These are phyloP conservation scores for Auriscalpium vulgare DNA, from an alignment of 768 basidiomycete species.

Conservation along the genomic window DNA sequence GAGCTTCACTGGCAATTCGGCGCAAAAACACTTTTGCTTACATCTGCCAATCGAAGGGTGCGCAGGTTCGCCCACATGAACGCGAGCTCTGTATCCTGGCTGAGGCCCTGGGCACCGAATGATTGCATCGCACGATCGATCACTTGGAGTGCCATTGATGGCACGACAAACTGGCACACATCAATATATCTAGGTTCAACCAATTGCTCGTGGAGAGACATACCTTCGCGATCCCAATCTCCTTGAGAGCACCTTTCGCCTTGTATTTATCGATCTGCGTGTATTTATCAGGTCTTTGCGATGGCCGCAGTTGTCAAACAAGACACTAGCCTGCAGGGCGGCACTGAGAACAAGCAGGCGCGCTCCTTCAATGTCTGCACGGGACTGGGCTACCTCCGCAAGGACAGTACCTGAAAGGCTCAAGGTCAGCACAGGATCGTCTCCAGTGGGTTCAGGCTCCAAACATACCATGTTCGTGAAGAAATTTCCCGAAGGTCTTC, in stretches of 20 bases:
- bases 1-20: neutral
- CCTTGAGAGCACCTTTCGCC: constrained; percentile 93
- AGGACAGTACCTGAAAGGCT: constrained; percentile 64
- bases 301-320: neutral
- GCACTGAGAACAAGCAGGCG: constrained; percentile 88
- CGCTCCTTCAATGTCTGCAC: constrained; percentile 88
- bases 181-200: too few species aligned
- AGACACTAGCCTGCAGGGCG: constrained; percentile 58
- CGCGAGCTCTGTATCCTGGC: constrained; percentile 83
- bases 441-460: too few species aligned
- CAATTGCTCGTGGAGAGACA: constrained; percentile 3
- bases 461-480: constrained; percentile 78
- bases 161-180: constrained; percentile 74
- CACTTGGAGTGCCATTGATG: constrained; percentile 79
- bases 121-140: constrained; percentile 95
- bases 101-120: constrained; percentile 94
- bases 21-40: constrained; percentile 28
- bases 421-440: too few species aligned
- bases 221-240: constrained; percentile 97
- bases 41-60: constrained; percentile 84
- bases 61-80: constrained; percentile 69
- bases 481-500: constrained; percentile 90
- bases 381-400: constrained; percentile 83
- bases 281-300: neutral
- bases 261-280: constrained; percentile 78